Evolutionary conservation across 202 grass and related monocot genomes (phyloP), one percentile per base, ranked within the genome.

Genomic region (Musa balbisiana): DNA sequence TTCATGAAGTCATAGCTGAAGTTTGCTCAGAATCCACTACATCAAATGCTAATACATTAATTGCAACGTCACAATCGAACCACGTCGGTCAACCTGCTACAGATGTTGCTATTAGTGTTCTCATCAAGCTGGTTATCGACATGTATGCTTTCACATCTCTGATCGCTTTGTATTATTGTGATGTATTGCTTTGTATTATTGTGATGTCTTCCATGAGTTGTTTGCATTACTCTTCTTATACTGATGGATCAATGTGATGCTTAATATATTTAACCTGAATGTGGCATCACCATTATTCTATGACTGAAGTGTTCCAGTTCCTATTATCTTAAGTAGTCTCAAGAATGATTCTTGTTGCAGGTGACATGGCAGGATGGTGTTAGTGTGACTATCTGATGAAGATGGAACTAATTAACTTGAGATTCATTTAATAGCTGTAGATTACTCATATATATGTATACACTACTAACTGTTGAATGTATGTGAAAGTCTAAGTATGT

Each of bases 61-160:
- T 77, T 80, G 80, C 83, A 53, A 74, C 87, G 49, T 87, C 87
- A 78, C 87, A 81, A 86, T 81, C 93, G 71, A 92, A 80, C 75
- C 88, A 92, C 69, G 83, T 51, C 62, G 84, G 88, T 53, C 95
- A 99, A 81, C 95, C 91, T 82, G 87, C 87, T 84, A 80, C 82
- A 19, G 89, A 99, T 78, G 91, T 99, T 80, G 91, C 95, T 69
- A 91, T 94, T 76, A 99, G 95, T 80, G 95, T 99, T 84, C 87
- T 99, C 52, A 94, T 99, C 82, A 99, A 99, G 68, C 95, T 99
- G 86, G 89, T 99, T 69, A 92, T 99, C 12, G 95, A 99, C 74
- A 99, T 99, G 95, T 99, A 98, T 84, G 68, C 82, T 67, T 19
- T 11, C 15, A 51, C 43, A 20, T 70, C 6, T 51, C 29, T 51